These are phyloP conservation scores for Fusarium fujikuroi DNA, from an alignment of 2,329 filamentous ascomycete genomes.

Conservation along the genomic window DNA sequence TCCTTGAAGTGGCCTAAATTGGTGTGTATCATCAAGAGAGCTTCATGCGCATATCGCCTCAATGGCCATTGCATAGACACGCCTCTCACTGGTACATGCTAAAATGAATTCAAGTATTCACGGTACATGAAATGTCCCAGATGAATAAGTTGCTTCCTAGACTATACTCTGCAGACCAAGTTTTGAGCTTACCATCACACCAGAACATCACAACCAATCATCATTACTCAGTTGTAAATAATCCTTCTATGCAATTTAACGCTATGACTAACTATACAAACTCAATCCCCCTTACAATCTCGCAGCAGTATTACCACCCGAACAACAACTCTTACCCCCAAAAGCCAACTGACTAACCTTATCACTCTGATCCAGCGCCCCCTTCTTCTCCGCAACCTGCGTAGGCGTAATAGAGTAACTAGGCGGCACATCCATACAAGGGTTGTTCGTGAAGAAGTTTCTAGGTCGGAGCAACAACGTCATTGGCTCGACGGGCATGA, in stretches of 20 bases:
- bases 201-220: neutral
- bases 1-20: rapidly evolving
- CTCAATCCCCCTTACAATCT: constrained; percentile 5
- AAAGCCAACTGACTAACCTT: constrained; percentile 43
- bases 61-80: rapidly evolving
- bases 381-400: constrained; percentile 46
- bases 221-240: rapidly evolving
- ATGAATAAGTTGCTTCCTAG: neutral
- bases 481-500: constrained; percentile 92
- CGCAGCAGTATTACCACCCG: constrained; percentile 21
- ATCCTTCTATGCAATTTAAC: neutral
- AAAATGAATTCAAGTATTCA: rapidly evolving
- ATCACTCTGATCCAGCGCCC: constrained; percentile 36
- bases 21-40: rapidly evolving
- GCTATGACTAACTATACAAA: constrained; percentile 4
- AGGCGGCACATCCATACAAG: constrained; percentile 82
- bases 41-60: neutral
- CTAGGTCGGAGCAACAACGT: constrained; percentile 80
- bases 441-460: constrained; percentile 85
- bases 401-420: constrained; percentile 43
- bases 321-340: constrained; percentile 36
- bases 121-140: rapidly evolving
- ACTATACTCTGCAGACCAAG: neutral
- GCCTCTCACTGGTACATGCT: rapidly evolving
- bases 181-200: neutral